Percentiles rank a stretch among this genome's conserved stretches.
These are phyloP conservation scores for Hypoxylon sp. DNA, from an alignment of 2,329 filamentous ascomycete species.

Conservation along the genomic window DNA sequence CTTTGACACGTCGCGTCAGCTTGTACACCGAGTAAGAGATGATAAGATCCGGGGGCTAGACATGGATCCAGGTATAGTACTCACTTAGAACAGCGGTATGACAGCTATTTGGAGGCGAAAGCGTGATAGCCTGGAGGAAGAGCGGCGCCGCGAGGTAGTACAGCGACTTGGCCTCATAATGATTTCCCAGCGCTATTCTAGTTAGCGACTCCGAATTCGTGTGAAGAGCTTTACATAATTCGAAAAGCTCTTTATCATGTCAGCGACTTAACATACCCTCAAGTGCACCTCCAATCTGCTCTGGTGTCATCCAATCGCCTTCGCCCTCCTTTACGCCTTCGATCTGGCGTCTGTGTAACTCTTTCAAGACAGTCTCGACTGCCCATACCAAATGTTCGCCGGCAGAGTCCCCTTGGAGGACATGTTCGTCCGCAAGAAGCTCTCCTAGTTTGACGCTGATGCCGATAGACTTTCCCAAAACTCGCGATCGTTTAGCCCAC, in stretches of 20 bases:
- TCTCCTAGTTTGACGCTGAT: conserved; percentile 87
- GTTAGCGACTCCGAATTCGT: conserved; percentile 36
- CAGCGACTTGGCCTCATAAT: conserved; percentile 79
- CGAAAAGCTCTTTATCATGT: conserved; percentile 5
- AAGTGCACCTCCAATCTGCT: conserved; percentile 78
- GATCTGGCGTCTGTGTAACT: conserved; percentile 74
- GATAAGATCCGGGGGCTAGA: neutral
- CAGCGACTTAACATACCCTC: conserved; percentile 64
- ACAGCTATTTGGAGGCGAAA: conserved; percentile 73
- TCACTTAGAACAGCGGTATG: conserved; percentile 83
- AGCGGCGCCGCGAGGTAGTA: conserved; percentile 87
- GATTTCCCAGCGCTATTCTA: conserved; percentile 74
- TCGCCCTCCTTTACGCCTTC: conserved; percentile 78
- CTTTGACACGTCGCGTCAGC: conserved; percentile 52
- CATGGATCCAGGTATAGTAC: conserved; percentile 46
- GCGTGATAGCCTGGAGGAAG: conserved; percentile 83
- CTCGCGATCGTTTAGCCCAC: conserved; percentile 70
- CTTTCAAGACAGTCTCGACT: conserved; percentile 81
- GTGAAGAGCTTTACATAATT: neutral
- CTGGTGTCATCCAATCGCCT: conserved; percentile 75
- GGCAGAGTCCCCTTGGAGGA: conserved; percentile 78
- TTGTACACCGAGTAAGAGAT: neutral
- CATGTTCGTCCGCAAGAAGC: conserved; percentile 80
- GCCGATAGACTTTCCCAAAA: conserved; percentile 79
- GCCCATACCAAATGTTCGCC: conserved; percentile 83